Percentiles rank a stretch among this genome's conserved stretches.
Evolutionary conservation across 768 basidiomycete species (phyloP).

Genomic region (Boletus huronensis): DNA sequence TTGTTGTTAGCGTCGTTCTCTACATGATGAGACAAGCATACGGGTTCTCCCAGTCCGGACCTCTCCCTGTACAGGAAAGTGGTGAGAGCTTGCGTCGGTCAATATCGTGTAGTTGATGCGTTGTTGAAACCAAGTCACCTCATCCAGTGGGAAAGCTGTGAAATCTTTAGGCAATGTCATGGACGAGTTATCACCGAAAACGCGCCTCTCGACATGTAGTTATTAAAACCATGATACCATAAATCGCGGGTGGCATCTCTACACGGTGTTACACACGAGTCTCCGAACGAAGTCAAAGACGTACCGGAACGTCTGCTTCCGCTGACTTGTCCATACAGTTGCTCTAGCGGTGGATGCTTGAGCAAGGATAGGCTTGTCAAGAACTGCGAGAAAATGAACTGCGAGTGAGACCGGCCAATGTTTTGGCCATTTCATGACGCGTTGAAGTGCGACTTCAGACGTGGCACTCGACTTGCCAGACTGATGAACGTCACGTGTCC

Average conservation of each 20-base stretch:
- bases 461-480: conserved; percentile 13
- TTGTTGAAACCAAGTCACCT: conserved; percentile 44
- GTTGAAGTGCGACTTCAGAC: conserved; percentile 13
- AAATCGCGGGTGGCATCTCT: conserved; percentile 73
- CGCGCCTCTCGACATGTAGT: conserved; percentile 82
- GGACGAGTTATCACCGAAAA: conserved; percentile 1
- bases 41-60: conserved; percentile 85
- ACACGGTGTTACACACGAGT: conserved; percentile 3
- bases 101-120: conserved; percentile 5
- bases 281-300: conserved; percentile 14
- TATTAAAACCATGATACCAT: conserved; percentile 88
- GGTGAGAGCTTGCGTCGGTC: conserved; percentile 65
- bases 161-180: conserved; percentile 21
- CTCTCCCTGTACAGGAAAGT: conserved; percentile 79
- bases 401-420: conserved; percentile 52
- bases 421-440: conserved; percentile 40
- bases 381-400: conserved; percentile 36
- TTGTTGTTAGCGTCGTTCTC: conserved; percentile 12
- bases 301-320: conserved; percentile 56
- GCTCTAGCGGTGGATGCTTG: conserved; percentile 20
- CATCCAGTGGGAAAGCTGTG: conserved; percentile 81
- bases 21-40: conserved; percentile 38
- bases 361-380: conserved; percentile 28
- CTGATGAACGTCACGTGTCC: conserved; percentile 19
- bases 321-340: conserved; percentile 52